Percentiles rank a stretch among this genome's conserved stretches.
phyloP scores from a whole-genome alignment of 768 basidiomycete species.

The Gyrodon lividus region DNA sequence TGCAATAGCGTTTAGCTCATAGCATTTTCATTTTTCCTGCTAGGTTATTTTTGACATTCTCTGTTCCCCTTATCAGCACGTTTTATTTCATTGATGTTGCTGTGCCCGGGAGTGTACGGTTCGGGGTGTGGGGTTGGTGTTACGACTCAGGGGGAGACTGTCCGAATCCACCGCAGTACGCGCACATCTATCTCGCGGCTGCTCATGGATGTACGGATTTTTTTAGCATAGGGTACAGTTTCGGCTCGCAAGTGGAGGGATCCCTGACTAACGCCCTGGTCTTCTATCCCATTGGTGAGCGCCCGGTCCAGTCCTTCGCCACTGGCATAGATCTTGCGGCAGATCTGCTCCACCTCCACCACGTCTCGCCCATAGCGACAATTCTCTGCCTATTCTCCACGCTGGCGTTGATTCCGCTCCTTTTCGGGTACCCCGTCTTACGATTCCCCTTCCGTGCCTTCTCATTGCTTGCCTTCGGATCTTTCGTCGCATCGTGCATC shows the following conservation, averaged over 20 bases:
- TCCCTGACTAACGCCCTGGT: conserved; percentile 12
- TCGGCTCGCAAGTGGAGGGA: conserved; percentile 12
- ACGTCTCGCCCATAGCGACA: not conserved
- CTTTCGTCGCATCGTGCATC: conserved; percentile 8
- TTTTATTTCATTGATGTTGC: conserved; percentile 13
- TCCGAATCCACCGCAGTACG: not conserved
- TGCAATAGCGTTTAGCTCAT: not conserved
- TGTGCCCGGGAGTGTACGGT: conserved; percentile 2
- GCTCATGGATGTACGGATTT: not conserved
- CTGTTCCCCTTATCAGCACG: conserved; percentile 7
- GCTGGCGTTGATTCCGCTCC: conserved; percentile 1
- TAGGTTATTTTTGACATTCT: conserved; percentile 9
- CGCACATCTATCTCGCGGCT: not conserved
- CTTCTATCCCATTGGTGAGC: conserved; percentile 11
- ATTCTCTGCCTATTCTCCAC: not conserved
- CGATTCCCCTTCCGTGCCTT: not conserved
- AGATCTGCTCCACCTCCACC: not conserved
- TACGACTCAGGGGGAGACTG: conserved; percentile 8
- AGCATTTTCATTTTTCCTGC: not conserved
- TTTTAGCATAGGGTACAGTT: conserved; percentile 12
- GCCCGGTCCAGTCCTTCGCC: not conserved
- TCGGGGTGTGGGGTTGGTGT: conserved; percentile 18
- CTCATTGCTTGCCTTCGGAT: not conserved
- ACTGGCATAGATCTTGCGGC: no score
- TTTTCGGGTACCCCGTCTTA: not conserved